Conservation (phyloP, 768 basidiomycete species). For the Psilocybe tampanensis region DNA sequence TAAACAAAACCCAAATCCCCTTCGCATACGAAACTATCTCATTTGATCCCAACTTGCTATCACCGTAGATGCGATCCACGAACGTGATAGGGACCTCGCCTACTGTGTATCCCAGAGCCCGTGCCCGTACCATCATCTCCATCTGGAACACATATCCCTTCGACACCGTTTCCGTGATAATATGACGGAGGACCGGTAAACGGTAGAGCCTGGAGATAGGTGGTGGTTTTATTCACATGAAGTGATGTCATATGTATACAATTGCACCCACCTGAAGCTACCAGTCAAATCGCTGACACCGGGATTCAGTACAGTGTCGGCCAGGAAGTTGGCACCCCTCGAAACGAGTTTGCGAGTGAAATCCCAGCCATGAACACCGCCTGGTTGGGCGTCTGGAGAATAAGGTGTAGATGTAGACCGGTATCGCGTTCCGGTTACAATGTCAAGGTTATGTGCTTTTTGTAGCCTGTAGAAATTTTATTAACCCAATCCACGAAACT, state of each 20-base stretch:
- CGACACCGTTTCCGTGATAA: constrained; percentile 83
- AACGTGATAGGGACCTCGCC: constrained; percentile 95
- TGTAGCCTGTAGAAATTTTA: constrained; percentile 57
- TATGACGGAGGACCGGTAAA: constrained; percentile 71
- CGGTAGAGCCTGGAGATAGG: constrained; percentile 65
- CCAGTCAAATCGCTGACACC: constrained; percentile 92
- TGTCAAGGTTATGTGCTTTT: constrained; percentile 84
- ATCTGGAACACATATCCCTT: constrained; percentile 97
- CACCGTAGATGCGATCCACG: constrained; percentile 91
- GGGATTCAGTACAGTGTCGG: constrained; percentile 81
- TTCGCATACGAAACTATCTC: constrained; percentile 88
- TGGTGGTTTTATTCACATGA: background rate
- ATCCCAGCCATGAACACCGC: constrained; percentile 94
- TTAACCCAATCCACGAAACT: background rate
- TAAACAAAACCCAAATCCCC: constrained; percentile 83
- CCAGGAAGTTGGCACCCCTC: constrained; percentile 88
- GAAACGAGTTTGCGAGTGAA: constrained; percentile 87
- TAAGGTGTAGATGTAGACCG: constrained; percentile 60
- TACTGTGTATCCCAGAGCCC: constrained; percentile 79
- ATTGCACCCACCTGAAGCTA: constrained; percentile 71
- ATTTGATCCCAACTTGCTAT: constrained; percentile 88
- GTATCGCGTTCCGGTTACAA: constrained; percentile 93
- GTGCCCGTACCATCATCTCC: constrained; percentile 96
- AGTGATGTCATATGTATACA: background rate
- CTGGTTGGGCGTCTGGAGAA: constrained; percentile 62